Evolutionary conservation across 352 stramenopile species (phyloP), one percentile per base, ranked within the genome.

Genomic region (Phytophthora melonis): DNA sequence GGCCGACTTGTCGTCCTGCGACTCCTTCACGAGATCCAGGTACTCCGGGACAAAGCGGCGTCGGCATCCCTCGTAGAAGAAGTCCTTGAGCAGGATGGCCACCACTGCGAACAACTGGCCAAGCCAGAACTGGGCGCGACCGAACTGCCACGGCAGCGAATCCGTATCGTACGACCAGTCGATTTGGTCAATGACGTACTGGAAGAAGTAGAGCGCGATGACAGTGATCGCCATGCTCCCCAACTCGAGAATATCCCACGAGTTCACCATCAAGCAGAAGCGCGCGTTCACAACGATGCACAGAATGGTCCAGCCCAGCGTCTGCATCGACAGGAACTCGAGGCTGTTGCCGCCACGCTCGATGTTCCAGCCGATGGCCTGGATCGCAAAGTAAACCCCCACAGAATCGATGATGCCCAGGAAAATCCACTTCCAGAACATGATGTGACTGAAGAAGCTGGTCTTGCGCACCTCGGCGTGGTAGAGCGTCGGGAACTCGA

Each of bases 361-460:
- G 32, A 96, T 79, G 34, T 89, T 91, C 67, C 80, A 84, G 3
- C 63, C 71, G 6, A 77, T 58, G 1, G 79, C 70, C 18, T 93
- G 54, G 47, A 81, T 88, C 11, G 89, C 82, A 47, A 84, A 87
- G 60, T 92, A 93, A 43, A 96, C 79, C 9, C 86, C 84, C 1
- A 96, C 55, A 5, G 89, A 95, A 66, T 96, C 89, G 7, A 96
- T 72, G n/a, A 96, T 77, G 0, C 80, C 89, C 27, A 93, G 49
- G 5, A 83, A 57, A 36, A 96, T 93, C 89, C 89, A 96, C 61
- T 94, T 92, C 89, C 89, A 96, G 68, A 96, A 96, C 80, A 93
- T 91, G 16, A 68, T 64, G 77, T 94, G 89, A n/a, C 81, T 83
- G 54, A 95, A 96, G 34, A 92, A 82, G 32, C 68, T 88, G 9